Evolutionary conservation across 2,329 filamentous ascomycete genomes (phyloP).

Genomic region (Xylaria sp.): DNA sequence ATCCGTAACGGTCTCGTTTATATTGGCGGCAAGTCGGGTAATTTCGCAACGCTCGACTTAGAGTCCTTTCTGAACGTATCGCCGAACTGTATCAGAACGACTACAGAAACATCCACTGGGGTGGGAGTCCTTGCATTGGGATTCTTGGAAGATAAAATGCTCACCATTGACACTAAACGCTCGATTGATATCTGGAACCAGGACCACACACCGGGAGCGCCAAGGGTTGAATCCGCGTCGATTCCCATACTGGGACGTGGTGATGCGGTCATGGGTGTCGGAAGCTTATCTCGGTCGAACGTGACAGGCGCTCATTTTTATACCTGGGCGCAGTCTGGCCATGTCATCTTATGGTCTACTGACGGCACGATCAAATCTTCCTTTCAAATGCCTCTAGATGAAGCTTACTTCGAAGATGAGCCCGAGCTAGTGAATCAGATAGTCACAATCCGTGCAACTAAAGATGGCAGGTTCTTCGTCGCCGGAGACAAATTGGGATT

Average conservation of each 20-base stretch:
- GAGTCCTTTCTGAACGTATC: conserved; percentile 53
- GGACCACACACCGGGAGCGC: conserved; percentile 50
- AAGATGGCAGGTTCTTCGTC: conserved; percentile 70
- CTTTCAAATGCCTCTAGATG: conserved; percentile 72
- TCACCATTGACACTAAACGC: conserved; percentile 76
- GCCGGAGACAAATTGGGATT: conserved; percentile 88
- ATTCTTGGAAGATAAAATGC: conserved; percentile 68
- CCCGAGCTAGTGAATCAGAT: conserved; percentile 63
- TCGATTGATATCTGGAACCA: conserved; percentile 72
- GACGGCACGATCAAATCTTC: conserved; percentile 71
- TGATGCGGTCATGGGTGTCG: conserved; percentile 74
- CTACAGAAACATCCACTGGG: conserved; percentile 42
- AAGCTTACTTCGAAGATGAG: conserved; percentile 55
- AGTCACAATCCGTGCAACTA: conserved; percentile 63
- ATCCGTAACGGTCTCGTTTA: conserved; percentile 65
- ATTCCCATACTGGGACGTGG: conserved; percentile 67
- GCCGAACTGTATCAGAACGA: conserved; percentile 47
- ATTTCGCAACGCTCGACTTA: conserved; percentile 60
- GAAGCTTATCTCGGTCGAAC: conserved; percentile 65
- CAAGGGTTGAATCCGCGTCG: conserved; percentile 43
- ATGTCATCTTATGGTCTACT: conserved; percentile 80
- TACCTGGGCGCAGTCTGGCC: conserved; percentile 85
- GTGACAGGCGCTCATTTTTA: conserved; percentile 73
- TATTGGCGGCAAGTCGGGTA: conserved; percentile 70
- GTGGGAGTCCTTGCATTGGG: conserved; percentile 69